Base-by-base conservation (phyloP, 1,284 basidiomycete species). In the Boletus albobrunnescens region DNA sequence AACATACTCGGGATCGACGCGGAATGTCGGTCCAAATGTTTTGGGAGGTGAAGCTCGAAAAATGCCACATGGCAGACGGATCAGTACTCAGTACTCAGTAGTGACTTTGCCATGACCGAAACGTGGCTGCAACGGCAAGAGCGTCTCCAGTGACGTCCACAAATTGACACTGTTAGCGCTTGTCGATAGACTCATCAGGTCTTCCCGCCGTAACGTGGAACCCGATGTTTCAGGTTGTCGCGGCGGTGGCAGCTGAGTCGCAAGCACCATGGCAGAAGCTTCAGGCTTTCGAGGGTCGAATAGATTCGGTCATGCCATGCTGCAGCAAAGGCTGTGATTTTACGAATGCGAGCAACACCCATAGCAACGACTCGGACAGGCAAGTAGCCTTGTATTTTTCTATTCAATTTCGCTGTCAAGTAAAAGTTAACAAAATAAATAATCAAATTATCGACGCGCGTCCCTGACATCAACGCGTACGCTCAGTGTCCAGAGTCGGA, bases 361-460 rank as follows among this genome's bases (percentile, higher is more conserved):
- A n/a, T n/a, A n/a, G 12, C 26, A 27, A 27, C 26, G 10, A 27
- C 26, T 11, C 10, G 26, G 10, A 27, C n/a, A n/a, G n/a, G n/a
- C n/a, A n/a, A n/a, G n/a, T n/a, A n/a, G n/a, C n/a, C n/a, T n/a
- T 11, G 28, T n/a, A 30, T 14, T 14, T 30, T 14, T n/a, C 8
- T 14, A 3, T 30, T 30, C 26, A 11, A 26, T 26, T 26, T 12
- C 12, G 11, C 26, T 26, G 26, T 12, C 6, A 31, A 9, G 13
- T 31, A 12, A 13, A 31, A 31, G 13, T 14, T 27, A 10, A 24
- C 14, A 26, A 20, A 39, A 2, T 43, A 64, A 60, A 14, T 46
- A 54, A 63, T 43, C 41, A 47, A 50, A 33, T 10, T 3, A 32
- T 2, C 8, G 16, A 67, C 61, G 61, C 65, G 61, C 61, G 65